Percentiles rank a stretch among this genome's conserved stretches.
phyloP scores from a whole-genome alignment of 352 stramenopile species.

The Pythium angustatum region DNA sequence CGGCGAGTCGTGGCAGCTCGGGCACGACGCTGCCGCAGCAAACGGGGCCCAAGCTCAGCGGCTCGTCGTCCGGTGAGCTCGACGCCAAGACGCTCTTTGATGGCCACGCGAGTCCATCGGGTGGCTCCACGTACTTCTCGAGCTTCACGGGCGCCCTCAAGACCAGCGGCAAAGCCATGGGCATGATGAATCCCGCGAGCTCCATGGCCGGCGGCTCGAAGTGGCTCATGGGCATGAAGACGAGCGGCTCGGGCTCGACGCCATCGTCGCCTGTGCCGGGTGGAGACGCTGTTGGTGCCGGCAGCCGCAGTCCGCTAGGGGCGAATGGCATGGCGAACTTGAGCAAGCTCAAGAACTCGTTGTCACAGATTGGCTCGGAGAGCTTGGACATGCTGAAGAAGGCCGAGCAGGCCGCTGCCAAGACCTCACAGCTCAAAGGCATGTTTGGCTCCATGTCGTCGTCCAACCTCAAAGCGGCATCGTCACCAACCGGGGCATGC shows the following conservation, averaged over 20 bases:
- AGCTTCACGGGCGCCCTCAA: slow-evolving; percentile 71
- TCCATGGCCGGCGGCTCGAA: slow-evolving; percentile 63
- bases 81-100: slow-evolving; percentile 49
- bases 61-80: slow-evolving; percentile 23
- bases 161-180: slow-evolving; percentile 64
- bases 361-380: slow-evolving; percentile 64
- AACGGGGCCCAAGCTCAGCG: slow-evolving; percentile 17
- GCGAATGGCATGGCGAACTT: slow-evolving; percentile 39
- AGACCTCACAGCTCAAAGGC: slow-evolving; percentile 45
- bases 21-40: slow-evolving; percentile 11
- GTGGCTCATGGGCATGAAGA: slow-evolving; percentile 77
- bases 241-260: slow-evolving; percentile 1
- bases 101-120: slow-evolving; percentile 20
- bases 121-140: slow-evolving; percentile 56
- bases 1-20: slow-evolving; percentile 22
- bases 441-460: slow-evolving; percentile 26
- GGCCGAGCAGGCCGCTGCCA: slow-evolving; percentile 55
- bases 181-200: slow-evolving; percentile 44
- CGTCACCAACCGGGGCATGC: slow-evolving; percentile 18
- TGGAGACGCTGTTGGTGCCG: slow-evolving; percentile 13
- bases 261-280: slow-evolving; percentile 9
- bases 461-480: slow-evolving; percentile 16
- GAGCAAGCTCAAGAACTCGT: slow-evolving; percentile 60
- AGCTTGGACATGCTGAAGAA: slow-evolving; percentile 81
- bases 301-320: slow-evolving; percentile 8